These are phyloP conservation scores for Candida tropicalis DNA, from an alignment of 1,139 yeast species.

Conservation along the genomic window DNA sequence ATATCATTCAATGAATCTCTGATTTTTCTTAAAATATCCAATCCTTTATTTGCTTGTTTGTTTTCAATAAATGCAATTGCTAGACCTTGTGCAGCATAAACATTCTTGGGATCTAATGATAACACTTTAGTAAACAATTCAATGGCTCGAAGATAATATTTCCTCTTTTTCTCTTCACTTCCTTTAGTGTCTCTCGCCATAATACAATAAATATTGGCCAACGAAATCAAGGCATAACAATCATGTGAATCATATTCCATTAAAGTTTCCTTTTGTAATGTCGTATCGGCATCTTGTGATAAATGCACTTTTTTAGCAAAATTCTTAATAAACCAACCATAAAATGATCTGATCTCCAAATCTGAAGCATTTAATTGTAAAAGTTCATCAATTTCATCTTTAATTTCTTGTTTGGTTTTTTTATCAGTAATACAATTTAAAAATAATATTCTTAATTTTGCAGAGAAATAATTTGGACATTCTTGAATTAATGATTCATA, in stretches of 20 bases:
- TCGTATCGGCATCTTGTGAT: slow-evolving; percentile 66
- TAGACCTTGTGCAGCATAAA: slow-evolving; percentile 96
- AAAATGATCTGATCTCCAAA: slow-evolving; percentile 84
- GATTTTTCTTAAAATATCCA: slow-evolving; percentile 84
- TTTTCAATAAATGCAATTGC: slow-evolving; percentile 93
- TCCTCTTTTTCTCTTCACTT: slow-evolving; percentile 66
- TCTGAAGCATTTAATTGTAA: slow-evolving; percentile 59
- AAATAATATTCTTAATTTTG: slow-evolving; percentile 71
- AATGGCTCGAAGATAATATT: slow-evolving; percentile 83
- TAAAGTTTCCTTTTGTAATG: slow-evolving; percentile 83
- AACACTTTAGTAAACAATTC: slow-evolving; percentile 89
- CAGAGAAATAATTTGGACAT: slow-evolving; percentile 76
- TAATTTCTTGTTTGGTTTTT: slow-evolving; percentile 44
- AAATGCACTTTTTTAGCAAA: slow-evolving; percentile 59
- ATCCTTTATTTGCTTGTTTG: slow-evolving; percentile 73
- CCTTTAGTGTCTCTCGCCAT: slow-evolving; percentile 78
- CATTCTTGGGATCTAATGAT: slow-evolving; percentile 80
- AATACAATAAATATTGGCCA: slow-evolving; percentile 83
- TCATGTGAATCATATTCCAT: slow-evolving; percentile 86
- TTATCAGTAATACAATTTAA: slow-evolving; percentile 41
- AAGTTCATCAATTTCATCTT: slow-evolving; percentile 55
- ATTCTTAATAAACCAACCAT: slow-evolving; percentile 83
- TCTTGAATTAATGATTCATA: slow-evolving; percentile 59
- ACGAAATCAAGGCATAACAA: slow-evolving; percentile 81
- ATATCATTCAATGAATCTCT: slow-evolving; percentile 88